Evolutionary conservation across 2,329 filamentous ascomycete species (phyloP).

Genomic region (Pseudocercospora macadamiae): DNA sequence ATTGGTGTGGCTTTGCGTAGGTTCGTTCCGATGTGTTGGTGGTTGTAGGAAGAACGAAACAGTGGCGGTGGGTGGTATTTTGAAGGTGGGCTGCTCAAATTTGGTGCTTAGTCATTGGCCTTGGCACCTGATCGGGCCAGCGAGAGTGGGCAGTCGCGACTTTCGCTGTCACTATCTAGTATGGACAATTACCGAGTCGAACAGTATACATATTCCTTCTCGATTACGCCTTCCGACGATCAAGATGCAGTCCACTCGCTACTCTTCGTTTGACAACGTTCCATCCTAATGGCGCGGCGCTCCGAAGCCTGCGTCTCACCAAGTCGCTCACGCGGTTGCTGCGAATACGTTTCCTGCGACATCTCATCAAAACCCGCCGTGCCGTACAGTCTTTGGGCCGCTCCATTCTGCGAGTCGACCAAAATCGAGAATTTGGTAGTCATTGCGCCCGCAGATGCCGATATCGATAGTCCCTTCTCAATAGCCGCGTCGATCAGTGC

Average conservation of each 20-base stretch:
- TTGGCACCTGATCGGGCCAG: too few relatives aligned
- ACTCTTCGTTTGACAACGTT: conserved; percentile 4
- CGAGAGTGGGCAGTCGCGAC: too few relatives aligned
- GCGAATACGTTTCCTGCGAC: conserved; percentile 29
- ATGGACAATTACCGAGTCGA: too few relatives aligned
- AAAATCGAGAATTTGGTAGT: conserved; percentile 25
- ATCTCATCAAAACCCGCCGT: conserved; percentile 33
- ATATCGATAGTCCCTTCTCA: conserved; percentile 17
- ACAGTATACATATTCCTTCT: too few relatives aligned
- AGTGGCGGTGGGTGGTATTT: too few relatives aligned
- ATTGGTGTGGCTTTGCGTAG: conserved; percentile 43
- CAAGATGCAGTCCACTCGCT: too few relatives aligned
- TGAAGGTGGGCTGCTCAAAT: too few relatives aligned
- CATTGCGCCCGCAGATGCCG: conserved; percentile 6
- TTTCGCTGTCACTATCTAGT: too few relatives aligned
- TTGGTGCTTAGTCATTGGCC: too few relatives aligned
- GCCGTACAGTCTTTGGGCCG: conserved; percentile 33
- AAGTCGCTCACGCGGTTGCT: conserved; percentile 21
- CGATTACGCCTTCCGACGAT: too few relatives aligned
- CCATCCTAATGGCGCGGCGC: conserved; percentile 29
- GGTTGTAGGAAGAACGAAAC: background rate
- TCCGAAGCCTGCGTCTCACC: conserved; percentile 16
- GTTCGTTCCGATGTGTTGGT: conserved; percentile 17
- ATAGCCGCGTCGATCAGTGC: conserved; percentile 35
- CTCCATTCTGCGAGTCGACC: conserved; percentile 33